These are phyloP conservation scores for Pyrus betulifolia DNA, from an alignment of 306 rosid genomes.

Conservation along the genomic window DNA sequence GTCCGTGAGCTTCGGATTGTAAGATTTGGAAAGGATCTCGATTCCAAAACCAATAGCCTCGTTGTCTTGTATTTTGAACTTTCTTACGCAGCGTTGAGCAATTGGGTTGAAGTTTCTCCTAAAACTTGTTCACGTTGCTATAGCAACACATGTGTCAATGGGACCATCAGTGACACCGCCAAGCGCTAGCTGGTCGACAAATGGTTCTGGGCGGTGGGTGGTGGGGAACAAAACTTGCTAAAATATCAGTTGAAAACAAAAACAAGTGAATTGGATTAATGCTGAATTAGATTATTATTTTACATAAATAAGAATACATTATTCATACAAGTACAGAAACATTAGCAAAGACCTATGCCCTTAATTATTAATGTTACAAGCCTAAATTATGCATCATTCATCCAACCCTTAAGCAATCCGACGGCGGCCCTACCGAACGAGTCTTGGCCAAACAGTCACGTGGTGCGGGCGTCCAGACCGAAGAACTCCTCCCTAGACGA, in stretches of 20 bases:
- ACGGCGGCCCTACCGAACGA: too few relatives aligned
- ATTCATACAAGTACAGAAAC: background rate
- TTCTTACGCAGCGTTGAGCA: too few relatives aligned
- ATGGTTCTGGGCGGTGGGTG: slow-evolving; percentile 1
- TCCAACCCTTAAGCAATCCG: background rate
- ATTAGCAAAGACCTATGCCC: background rate
- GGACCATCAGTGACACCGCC: background rate
- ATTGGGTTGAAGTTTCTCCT: background rate
- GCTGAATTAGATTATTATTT: background rate
- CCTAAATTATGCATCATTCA: background rate
- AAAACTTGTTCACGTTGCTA: background rate
- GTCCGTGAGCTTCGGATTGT: accelerated
- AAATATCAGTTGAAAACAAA: background rate
- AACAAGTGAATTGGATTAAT: background rate
- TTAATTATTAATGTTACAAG: background rate
- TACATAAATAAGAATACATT: background rate
- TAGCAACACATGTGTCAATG: background rate
- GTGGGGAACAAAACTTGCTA: background rate
- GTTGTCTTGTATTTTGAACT: too few relatives aligned
- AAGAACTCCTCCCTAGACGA: background rate
- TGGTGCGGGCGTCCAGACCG: too few relatives aligned
- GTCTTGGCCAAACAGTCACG: too few relatives aligned
- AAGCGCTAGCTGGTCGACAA: background rate
- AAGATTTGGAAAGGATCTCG: too few relatives aligned
- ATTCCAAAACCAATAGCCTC: too few relatives aligned